Conservation (phyloP, 495 filamentous ascomycete genomes). For the Penicillium riverlandense region DNA sequence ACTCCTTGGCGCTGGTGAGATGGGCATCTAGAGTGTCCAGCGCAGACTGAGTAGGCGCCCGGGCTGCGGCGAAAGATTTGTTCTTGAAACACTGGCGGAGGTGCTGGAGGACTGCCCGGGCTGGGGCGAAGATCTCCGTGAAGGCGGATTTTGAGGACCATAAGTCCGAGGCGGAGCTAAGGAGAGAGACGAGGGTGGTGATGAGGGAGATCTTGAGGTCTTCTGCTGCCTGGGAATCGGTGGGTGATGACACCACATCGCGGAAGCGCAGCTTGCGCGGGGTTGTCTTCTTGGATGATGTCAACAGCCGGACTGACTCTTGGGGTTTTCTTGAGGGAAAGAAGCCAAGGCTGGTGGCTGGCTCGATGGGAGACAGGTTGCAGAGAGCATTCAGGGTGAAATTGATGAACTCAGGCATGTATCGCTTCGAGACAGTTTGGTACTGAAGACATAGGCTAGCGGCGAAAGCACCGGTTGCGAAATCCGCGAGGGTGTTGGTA, state of each 20-base stretch:
- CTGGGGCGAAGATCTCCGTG: conserved; percentile 62
- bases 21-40: conserved; percentile 35
- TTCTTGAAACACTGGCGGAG: conserved; percentile 43
- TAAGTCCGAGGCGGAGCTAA: conserved; percentile 51
- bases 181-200: conserved; percentile 47
- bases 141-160: conserved; percentile 67
- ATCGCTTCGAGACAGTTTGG: conserved; percentile 72
- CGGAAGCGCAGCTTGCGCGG: conserved; percentile 35
- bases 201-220: conserved; percentile 53
- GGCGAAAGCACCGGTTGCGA: conserved; percentile 70
- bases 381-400: conserved; percentile 73
- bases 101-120: conserved; percentile 46
- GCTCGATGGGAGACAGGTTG: conserved; percentile 51
- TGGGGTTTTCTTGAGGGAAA: conserved; percentile 59
- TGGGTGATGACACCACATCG: conserved; percentile 41
- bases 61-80: conserved; percentile 39
- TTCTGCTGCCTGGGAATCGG: conserved; percentile 23
- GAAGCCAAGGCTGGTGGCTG: conserved; percentile 33
- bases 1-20: conserved; percentile 48
- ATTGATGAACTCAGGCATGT: conserved; percentile 80
- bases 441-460: conserved; percentile 72
- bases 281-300: conserved; percentile 15
- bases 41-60: conserved; percentile 26
- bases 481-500: conserved; percentile 54
- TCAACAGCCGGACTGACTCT: conserved; percentile 41